Base-by-base conservation (phyloP, 1,284 basidiomycete genomes). In the Cystobasidium pallidum region DNA sequence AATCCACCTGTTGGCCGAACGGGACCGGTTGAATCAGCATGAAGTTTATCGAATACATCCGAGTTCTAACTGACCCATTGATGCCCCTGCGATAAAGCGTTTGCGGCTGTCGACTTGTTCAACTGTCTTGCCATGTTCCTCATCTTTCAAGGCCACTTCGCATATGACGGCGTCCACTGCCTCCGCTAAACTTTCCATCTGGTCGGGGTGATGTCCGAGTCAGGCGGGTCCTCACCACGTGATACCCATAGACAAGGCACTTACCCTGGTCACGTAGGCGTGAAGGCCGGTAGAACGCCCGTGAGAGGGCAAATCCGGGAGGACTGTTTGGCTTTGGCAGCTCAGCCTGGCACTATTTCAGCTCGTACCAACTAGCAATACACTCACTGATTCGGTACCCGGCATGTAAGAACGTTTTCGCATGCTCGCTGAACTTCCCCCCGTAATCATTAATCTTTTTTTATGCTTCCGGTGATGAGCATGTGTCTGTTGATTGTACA, bases 251-350 rank as follows among this genome's bases (percentile, higher is more conserved):
- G 30, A 8, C 67, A 72, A 1, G n/a, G 39, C 32, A 4, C 73
- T 59, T 67, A 76, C 74, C 28, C 52, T 52, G 1, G 73, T 70
- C 3, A 72, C 36, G 41, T 78, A 65, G 11, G 67, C 72, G 66
- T 78, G 78, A 1, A 78, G 73, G 1, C 78, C 78, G 0, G 78
- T 75, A 0, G 76, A 76, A 4, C 78, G 70, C 0, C 78, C 78
- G 21, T 78, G 78, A 0, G 73, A 67, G 7, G 78, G 78, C 11
- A 78, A 61, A 28, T 78, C 78, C 8, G 75, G 75, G 0, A 75
- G 67, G 54, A 77, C 75, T 75, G 73, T 13, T 21, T 8, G n/a
- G 34, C 30, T 34, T 32, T 11, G 17, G 3, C 26, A 15, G 8
- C 49, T 51, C 49, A 51, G 49, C 49, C 10, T 26, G 2, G 21